These are phyloP conservation scores for Curvularia spicifera DNA, from an alignment of 2,329 filamentous ascomycete species.

Conservation along the genomic window DNA sequence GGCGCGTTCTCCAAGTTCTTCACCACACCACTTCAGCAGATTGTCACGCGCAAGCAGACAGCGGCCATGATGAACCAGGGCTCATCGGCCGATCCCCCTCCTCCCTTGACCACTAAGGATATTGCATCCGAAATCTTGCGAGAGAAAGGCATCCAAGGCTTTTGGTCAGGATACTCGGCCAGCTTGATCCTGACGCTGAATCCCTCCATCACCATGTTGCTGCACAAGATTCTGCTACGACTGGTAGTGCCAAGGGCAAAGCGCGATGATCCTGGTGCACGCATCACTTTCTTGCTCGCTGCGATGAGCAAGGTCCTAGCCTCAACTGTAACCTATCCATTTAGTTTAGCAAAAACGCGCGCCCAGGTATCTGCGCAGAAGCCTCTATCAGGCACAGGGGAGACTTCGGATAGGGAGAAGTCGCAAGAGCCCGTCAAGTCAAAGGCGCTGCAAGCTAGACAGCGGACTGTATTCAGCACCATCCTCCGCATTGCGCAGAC, in stretches of 20 bases:
- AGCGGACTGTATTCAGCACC: conserved; percentile 66
- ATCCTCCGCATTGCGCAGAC: conserved; percentile 63
- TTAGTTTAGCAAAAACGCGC: conserved; percentile 82
- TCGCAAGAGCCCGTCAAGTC: conserved; percentile 30
- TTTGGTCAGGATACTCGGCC: conserved; percentile 90
- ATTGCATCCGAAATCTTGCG: conserved; percentile 68
- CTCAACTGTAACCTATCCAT: conserved; percentile 79
- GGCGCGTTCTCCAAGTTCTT: conserved; percentile 76
- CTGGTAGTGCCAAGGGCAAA: conserved; percentile 62
- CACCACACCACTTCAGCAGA: conserved; percentile 80
- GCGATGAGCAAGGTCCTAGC: conserved; percentile 80
- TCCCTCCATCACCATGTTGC: conserved; percentile 82
- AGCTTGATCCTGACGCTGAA: conserved; percentile 82
- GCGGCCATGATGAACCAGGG: conserved; percentile 59
- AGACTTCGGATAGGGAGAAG: conserved; percentile 39
- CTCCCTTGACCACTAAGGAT: conserved; percentile 54
- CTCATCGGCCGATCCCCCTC: conserved; percentile 36
- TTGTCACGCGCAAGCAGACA: conserved; percentile 83
- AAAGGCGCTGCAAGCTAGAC: conserved; percentile 34
- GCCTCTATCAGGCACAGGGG: conserved; percentile 35
- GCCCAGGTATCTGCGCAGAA: conserved; percentile 66
- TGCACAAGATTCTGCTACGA: conserved; percentile 75
- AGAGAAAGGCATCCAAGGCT: conserved; percentile 75
- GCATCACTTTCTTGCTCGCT: conserved; percentile 69
- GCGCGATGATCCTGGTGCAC: conserved; percentile 60